Percentiles rank a stretch among this genome's conserved stretches.
Conservation (phyloP, 1,284 basidiomycete genomes). For the Puccinia brachypodii region DNA sequence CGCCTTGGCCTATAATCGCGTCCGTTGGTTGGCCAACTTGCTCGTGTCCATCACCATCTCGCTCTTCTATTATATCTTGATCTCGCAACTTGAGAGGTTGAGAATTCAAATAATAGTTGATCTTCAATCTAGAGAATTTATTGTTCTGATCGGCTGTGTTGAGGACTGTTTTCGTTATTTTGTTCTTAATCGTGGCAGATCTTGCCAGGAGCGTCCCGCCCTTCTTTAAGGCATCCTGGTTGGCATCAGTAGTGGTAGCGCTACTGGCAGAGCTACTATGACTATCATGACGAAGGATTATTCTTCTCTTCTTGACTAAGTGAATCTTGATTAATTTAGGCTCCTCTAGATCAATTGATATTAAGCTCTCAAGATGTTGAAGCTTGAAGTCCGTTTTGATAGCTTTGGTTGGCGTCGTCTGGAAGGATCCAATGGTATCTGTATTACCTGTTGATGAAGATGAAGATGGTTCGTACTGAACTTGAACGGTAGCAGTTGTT, state of each 20-base stretch:
- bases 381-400: conserved; percentile 31
- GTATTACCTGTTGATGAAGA: neutral
- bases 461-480: conserved; percentile 10
- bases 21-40: neutral
- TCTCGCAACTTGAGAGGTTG: neutral
- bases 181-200: neutral
- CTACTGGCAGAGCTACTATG: neutral
- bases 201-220: neutral
- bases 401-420: conserved; percentile 44
- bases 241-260: neutral
- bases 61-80: neutral
- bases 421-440: conserved; percentile 20
- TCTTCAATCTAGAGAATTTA: conserved; percentile 12
- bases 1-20: neutral
- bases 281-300: neutral
- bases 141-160: neutral
- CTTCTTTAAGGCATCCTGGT: neutral
- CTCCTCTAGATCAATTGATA: conserved; percentile 22
- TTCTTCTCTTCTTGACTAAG: conserved; percentile 6
- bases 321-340: conserved; percentile 18
- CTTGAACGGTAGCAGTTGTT: conserved; percentile 13
- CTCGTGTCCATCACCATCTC: neutral
- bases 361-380: neutral
- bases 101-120: conserved; percentile 10
- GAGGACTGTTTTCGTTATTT: neutral